phyloP scores from a whole-genome alignment of 768 basidiomycete genomes.

The Mycena floridula region DNA sequence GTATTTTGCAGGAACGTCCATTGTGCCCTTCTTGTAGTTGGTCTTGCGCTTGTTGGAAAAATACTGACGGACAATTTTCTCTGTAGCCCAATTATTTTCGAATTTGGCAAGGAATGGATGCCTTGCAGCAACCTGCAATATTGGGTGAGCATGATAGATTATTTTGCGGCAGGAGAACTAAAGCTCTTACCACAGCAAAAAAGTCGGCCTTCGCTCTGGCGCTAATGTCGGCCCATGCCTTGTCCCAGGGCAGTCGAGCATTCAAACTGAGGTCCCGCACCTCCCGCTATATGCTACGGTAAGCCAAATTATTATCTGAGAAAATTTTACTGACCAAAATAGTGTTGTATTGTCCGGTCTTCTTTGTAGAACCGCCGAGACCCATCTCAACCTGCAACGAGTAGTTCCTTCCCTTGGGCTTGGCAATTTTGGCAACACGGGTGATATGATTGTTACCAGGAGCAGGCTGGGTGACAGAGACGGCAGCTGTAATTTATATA shows the following conservation, averaged over 20 bases:
- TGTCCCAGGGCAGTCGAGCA: constrained; percentile 9
- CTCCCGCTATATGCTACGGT: constrained; percentile 5
- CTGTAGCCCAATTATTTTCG: constrained; percentile 13
- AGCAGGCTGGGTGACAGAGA: too few species aligned
- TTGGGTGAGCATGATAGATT: not conserved
- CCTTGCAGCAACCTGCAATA: constrained; percentile 2
- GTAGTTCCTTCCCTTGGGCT: too few species aligned
- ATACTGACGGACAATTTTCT: constrained; percentile 7
- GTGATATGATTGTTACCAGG: too few species aligned
- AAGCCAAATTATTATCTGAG: too few species aligned
- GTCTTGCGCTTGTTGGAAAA: constrained; percentile 6
- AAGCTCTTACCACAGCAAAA: not conserved
- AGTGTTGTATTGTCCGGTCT: too few species aligned
- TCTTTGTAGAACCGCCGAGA: too few species aligned
- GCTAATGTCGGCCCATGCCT: constrained; percentile 4
- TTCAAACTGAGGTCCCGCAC: constrained; percentile 7
- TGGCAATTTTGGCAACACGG: too few species aligned
- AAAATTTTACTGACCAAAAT: too few species aligned
- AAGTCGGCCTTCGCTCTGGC: constrained; percentile 6
- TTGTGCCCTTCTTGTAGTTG: constrained; percentile 1
- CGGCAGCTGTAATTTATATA: too few species aligned
- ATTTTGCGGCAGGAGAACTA: not conserved
- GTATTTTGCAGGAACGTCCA: constrained; percentile 5
- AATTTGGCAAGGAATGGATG: constrained; percentile 7
- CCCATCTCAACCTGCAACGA: too few species aligned